Evolutionary conservation across 257 asterid species (phyloP).

Genomic region (Knoxia roxburghii): DNA sequence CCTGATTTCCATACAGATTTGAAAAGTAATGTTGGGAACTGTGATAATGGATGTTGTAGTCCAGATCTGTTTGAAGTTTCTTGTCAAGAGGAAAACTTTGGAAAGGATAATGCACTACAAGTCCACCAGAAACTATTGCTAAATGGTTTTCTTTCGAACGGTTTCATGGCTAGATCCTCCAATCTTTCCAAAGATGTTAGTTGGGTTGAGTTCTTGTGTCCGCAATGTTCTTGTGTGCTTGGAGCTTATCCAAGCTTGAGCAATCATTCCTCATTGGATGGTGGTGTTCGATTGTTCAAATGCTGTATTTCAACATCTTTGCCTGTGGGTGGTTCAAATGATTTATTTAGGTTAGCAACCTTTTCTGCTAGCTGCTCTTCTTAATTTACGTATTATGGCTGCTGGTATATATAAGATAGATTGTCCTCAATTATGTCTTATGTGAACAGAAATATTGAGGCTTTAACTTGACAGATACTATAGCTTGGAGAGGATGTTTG

Average conservation of each 20-base stretch:
- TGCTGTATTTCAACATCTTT: constrained; percentile 57
- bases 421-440: constrained; percentile 1
- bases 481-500: constrained; percentile 67
- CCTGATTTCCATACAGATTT: constrained; percentile 5
- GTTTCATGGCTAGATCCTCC: constrained; percentile 71
- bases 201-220: constrained; percentile 66
- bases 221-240: constrained; percentile 60
- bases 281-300: constrained; percentile 76
- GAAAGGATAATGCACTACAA: constrained; percentile 39
- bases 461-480: constrained; percentile 42
- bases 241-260: constrained; percentile 81
- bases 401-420: neutral
- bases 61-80: constrained; percentile 25
- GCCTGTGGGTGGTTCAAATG: constrained; percentile 39
- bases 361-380: neutral
- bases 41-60: constrained; percentile 36
- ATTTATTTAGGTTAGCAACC: constrained; percentile 54
- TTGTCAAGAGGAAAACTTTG: constrained; percentile 23
- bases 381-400: neutral
- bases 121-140: constrained; percentile 70
- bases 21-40: constrained; percentile 8
- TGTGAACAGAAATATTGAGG: neutral
- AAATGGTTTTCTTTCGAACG: constrained; percentile 77
- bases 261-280: constrained; percentile 60
- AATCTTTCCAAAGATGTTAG: constrained; percentile 61